These are phyloP conservation scores for Camelina laxa DNA, from an alignment of 345 rosid species.

Conservation along the genomic window DNA sequence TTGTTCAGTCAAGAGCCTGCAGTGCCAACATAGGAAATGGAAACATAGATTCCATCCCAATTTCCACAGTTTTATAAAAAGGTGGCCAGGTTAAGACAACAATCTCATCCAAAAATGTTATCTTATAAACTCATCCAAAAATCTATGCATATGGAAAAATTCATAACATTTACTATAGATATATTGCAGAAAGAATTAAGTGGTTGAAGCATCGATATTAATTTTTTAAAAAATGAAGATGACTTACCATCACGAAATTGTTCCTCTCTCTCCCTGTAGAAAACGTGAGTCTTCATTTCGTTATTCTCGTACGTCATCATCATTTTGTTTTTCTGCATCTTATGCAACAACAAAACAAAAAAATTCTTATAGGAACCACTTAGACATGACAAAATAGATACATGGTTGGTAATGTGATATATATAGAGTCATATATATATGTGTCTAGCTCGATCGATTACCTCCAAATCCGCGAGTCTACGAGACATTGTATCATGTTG, in stretches of 20 bases:
- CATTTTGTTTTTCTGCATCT: background rate
- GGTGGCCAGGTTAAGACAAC: background rate
- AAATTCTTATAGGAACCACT: background rate
- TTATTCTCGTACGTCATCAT: background rate
- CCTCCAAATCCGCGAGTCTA: background rate
- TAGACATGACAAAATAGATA: background rate
- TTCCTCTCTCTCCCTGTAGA: conserved; percentile 68
- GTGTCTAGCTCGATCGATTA: conserved; percentile 40
- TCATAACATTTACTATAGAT: no score
- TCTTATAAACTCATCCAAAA: no score
- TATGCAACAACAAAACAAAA: background rate
- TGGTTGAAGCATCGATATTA: no score
- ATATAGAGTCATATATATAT: conserved; percentile 20
- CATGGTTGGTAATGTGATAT: background rate
- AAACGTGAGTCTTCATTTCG: conserved; percentile 54
- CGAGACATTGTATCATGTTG: background rate
- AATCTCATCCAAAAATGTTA: no score
- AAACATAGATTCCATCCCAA: background rate
- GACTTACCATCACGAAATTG: conserved; percentile 58
- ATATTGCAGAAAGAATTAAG: no score
- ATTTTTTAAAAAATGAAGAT: no score
- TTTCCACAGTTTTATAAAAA: no score
- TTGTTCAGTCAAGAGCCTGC: conserved; percentile 68
- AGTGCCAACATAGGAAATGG: conserved; percentile 34
- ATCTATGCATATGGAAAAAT: no score